phyloP scores from a whole-genome alignment of 2,329 filamentous ascomycete species.

The Fusarium luffae region DNA sequence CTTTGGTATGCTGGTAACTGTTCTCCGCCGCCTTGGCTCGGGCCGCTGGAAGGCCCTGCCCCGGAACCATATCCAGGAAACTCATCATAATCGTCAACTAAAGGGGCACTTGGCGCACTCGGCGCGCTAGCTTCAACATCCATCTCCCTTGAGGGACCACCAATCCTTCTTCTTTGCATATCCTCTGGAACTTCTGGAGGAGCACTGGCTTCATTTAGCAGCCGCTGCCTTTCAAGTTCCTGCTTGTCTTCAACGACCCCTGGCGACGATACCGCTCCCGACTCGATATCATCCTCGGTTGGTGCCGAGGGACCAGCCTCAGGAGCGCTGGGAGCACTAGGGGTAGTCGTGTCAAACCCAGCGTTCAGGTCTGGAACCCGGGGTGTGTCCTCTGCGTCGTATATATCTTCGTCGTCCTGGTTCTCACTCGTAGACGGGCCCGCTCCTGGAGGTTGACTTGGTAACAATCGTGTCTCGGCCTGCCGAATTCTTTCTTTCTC shows the following conservation, averaged over 20 bases:
- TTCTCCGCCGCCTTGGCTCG: slow-evolving; percentile 43
- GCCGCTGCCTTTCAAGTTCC: slow-evolving; percentile 74
- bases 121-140: slow-evolving; percentile 65
- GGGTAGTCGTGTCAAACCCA: slow-evolving; percentile 18
- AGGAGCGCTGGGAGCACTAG: slow-evolving; percentile 14
- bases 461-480: slow-evolving; percentile 82
- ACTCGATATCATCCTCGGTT: slow-evolving; percentile 57
- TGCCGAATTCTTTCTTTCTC: slow-evolving; percentile 85
- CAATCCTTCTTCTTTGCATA: slow-evolving; percentile 53
- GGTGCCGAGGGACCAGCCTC: slow-evolving; percentile 55
- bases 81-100: slow-evolving; percentile 66
- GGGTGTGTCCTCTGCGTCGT: slow-evolving; percentile 59
- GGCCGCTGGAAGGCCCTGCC: slow-evolving; percentile 40
- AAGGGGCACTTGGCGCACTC: slow-evolving; percentile 70
- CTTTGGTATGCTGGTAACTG: slow-evolving; percentile 56
- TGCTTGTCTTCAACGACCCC: slow-evolving; percentile 75
- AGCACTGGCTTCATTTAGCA: slow-evolving; percentile 73
- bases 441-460: slow-evolving; percentile 73
- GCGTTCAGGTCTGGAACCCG: slow-evolving; percentile 30
- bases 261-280: slow-evolving; percentile 48
- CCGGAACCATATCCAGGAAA: slow-evolving; percentile 50
- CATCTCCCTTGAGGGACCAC: slow-evolving; percentile 45
- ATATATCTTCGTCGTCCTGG: slow-evolving; percentile 59
- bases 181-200: slow-evolving; percentile 69
- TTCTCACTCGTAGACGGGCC: slow-evolving; percentile 39